Percentiles rank a stretch among this genome's conserved stretches.
phyloP scores from a whole-genome alignment of 2,329 filamentous ascomycete species.

The Fusarium agapanthi region DNA sequence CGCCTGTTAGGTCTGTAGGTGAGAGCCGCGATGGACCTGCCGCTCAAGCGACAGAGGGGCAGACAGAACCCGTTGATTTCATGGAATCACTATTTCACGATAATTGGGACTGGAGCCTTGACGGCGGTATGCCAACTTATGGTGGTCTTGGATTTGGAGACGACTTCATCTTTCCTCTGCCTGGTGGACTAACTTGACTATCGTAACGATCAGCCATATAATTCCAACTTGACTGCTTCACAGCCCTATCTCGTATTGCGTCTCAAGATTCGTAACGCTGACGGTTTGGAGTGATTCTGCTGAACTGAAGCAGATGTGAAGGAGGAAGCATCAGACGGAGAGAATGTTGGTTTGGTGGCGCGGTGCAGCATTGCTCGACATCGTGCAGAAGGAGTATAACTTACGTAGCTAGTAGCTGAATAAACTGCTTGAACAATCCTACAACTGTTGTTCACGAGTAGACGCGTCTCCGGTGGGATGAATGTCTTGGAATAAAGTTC shows the following conservation, averaged over 20 bases:
- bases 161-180: background rate
- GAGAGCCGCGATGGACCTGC: background rate
- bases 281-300: background rate
- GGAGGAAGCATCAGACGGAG: background rate
- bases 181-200: background rate
- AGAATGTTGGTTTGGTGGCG: too few species aligned
- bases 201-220: fast-evolving
- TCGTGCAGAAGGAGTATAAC: too few species aligned
- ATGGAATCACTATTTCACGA: background rate
- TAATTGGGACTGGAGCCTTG: conserved; percentile 5
- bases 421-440: fast-evolving
- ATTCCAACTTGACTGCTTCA: background rate
- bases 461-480: background rate
- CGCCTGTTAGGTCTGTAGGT: background rate
- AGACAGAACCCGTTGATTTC: background rate
- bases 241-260: background rate
- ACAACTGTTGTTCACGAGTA: fast-evolving
- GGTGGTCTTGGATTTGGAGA: background rate
- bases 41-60: background rate
- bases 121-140: background rate
- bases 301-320: background rate
- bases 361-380: too few species aligned
- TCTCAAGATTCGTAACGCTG: background rate
- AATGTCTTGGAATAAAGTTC: background rate
- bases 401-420: too few species aligned